Evolutionary conservation across 1,284 basidiomycete species (phyloP), one percentile per base, ranked within the genome.

Genomic region (Ustilago crameri): DNA sequence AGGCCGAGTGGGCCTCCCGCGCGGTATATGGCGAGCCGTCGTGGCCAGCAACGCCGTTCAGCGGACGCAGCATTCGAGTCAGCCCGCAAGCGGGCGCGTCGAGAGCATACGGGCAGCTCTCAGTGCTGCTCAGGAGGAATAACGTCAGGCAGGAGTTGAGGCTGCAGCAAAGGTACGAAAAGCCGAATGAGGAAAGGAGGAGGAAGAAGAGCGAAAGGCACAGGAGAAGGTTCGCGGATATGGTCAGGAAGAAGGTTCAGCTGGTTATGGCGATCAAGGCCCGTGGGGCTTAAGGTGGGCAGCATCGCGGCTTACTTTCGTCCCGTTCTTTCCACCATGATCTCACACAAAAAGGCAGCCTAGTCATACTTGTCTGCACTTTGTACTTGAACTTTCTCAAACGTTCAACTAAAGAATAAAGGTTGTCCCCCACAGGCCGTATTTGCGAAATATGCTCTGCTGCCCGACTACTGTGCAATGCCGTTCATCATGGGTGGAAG

Each of bases 201-300:
- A 68, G 81, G 51, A 78, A 79, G 66, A 71, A 74, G 47, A 77
- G 74, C 37, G 81, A 82, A 51, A 63, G 81, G 10, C 81, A 82
- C 49, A 66, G 81, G 32, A 74, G 80, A 32, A 67, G 81, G 45
- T 82, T 82, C 35, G 79, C 77, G 1, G 80, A 82, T 42, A 75
- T 81, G 75, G 74, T 82, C 27, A 65, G 78, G 55, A 67, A 73
- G 50, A 82, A 82, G 69, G 80, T 82, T 12, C 80, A 82, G 51
- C 54, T 82, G 45, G 81, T 80, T 24, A 79, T 82, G 80, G 73
- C 76, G 9, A 74, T 82, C 59, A 81, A 81, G 67, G 70, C 77
- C 37, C 74, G 80, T 35, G 78, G 79, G 20, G 75, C 76, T 2
- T 81, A 35, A 48, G n/a, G 7, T 8, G n/a, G n/a, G 5, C 30